Conservation (phyloP, 768 basidiomycete species). For the Russula sp. region DNA sequence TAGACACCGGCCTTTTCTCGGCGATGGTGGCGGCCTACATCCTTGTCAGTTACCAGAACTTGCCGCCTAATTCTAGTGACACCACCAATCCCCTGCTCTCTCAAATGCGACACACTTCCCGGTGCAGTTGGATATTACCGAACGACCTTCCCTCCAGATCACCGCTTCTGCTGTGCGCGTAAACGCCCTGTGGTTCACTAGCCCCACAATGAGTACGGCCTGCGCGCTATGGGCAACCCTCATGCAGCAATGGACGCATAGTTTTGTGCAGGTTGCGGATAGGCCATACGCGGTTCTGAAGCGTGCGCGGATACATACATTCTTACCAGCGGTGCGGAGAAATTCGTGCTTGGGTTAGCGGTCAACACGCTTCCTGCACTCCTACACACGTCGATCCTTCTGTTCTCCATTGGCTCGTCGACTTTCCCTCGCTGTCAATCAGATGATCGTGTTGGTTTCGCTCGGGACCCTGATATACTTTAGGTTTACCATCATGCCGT, state of each 20-base stretch:
- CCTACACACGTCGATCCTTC: slow-evolving; percentile 18
- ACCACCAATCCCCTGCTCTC: neutral
- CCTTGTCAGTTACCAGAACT: neutral
- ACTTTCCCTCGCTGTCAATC: slow-evolving; percentile 12
- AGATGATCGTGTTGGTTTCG: neutral
- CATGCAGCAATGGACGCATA: neutral
- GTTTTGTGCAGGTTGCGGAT: neutral
- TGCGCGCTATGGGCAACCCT: slow-evolving; percentile 1
- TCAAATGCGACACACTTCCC: neutral
- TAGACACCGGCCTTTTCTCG: slow-evolving; percentile 7
- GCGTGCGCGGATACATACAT: neutral
- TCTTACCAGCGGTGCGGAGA: slow-evolving; percentile 15
- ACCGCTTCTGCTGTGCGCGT: neutral
- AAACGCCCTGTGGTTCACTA: slow-evolving; percentile 1
- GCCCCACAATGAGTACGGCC: neutral
- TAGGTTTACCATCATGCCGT: slow-evolving; percentile 13
- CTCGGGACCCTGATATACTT: slow-evolving; percentile 6
- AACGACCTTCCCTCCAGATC: neutral
- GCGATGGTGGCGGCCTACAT: neutral
- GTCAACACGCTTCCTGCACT: slow-evolving; percentile 22
- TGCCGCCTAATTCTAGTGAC: neutral
- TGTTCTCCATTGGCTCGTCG: slow-evolving; percentile 21
- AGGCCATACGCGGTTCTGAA: neutral
- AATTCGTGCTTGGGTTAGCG: slow-evolving; percentile 7
- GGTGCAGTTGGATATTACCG: neutral